A percentile compares a stretch with the other conserved stretches of the same genome.
Evolutionary conservation across 2,329 filamentous ascomycete species (phyloP).

Genomic region (Beauveria brongniartii): DNA sequence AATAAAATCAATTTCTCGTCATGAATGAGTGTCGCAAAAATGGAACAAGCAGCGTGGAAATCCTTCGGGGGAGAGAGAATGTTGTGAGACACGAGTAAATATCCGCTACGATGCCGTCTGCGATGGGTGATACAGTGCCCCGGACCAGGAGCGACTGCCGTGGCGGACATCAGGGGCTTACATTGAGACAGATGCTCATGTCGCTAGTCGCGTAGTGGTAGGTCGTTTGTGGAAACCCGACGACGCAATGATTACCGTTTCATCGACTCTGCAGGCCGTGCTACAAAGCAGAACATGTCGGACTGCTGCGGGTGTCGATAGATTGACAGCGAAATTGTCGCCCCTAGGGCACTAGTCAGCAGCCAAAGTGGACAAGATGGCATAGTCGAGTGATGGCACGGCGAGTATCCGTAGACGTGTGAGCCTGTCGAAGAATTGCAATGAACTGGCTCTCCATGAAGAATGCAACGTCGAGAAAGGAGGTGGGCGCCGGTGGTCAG

Average conservation of each 20-base stretch:
- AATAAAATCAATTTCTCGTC: no score
- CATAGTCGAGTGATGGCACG: background rate
- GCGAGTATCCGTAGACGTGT: background rate
- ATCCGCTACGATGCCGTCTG: background rate
- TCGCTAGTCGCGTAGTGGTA: background rate
- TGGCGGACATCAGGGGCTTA: background rate
- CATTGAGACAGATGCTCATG: background rate
- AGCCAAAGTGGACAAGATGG: background rate
- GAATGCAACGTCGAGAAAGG: conserved; percentile 2
- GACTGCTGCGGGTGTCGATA: background rate
- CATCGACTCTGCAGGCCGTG: background rate
- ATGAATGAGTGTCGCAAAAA: no score
- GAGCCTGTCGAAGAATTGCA: background rate
- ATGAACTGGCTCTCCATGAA: background rate
- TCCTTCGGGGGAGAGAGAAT: background rate
- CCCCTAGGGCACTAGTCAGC: background rate
- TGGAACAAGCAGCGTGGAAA: background rate
- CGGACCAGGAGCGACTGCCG: background rate
- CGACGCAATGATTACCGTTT: background rate
- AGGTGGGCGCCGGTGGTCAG: background rate
- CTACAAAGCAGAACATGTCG: background rate
- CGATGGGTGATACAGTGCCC: no score
- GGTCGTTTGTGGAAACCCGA: background rate
- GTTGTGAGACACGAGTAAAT: background rate
- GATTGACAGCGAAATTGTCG: background rate